phyloP scores from a whole-genome alignment of 345 rosid genomes.

The Euclidium syriacum region DNA sequence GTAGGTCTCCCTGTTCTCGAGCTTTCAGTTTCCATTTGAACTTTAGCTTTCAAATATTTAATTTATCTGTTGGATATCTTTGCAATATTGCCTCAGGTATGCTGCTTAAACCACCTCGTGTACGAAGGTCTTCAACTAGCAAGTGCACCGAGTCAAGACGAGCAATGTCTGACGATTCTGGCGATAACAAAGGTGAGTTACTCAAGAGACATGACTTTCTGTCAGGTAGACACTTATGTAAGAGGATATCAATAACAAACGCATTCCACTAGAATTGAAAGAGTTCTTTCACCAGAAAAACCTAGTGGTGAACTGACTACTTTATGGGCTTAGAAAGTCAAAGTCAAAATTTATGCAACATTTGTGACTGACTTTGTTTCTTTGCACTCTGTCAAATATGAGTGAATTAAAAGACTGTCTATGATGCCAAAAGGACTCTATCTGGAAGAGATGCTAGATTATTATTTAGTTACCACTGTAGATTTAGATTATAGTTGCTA shows the following conservation, averaged over 20 bases:
- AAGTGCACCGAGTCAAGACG: conserved; percentile 45
- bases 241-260: conserved; percentile 31
- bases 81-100: conserved; percentile 43
- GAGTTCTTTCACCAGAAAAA: conserved; percentile 35
- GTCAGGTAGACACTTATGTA: conserved; percentile 30
- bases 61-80: background rate
- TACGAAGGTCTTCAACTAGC: conserved; percentile 38
- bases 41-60: background rate
- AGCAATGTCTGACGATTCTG: conserved; percentile 45
- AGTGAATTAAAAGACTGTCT: background rate
- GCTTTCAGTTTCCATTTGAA: background rate
- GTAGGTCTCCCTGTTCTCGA: conserved; percentile 43
- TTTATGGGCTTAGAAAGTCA: background rate
- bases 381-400: background rate
- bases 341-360: background rate
- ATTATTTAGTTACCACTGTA: background rate
- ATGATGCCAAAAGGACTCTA: background rate
- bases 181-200: conserved; percentile 19
- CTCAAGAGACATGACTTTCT: conserved; percentile 27
- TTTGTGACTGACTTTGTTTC: background rate
- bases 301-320: conserved; percentile 21
- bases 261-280: conserved; percentile 34
- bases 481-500: background rate
- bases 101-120: conserved; percentile 77
- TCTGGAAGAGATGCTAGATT: too few relatives aligned